Percentiles rank a stretch among this genome's conserved stretches.
Conservation (phyloP, 1,284 basidiomycete species). For the Abortiporus biennis region DNA sequence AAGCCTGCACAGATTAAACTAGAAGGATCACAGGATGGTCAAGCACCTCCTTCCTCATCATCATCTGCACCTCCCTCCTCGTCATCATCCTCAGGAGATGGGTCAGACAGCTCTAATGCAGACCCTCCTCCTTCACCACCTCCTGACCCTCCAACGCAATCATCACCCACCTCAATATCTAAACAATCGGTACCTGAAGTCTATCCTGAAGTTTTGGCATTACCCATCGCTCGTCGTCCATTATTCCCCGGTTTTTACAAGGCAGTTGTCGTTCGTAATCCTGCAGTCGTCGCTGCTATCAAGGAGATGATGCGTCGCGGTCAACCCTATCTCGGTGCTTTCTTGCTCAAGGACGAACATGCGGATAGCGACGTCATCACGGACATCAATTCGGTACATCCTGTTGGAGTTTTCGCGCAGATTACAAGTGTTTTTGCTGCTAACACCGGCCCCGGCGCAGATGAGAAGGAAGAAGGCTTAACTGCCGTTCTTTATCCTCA, state of each 20-base stretch:
- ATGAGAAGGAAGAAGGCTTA: conserved; percentile 77
- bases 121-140: conserved; percentile 28
- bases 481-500: conserved; percentile 97
- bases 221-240: conserved; percentile 93
- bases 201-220: conserved; percentile 93
- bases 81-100: conserved; percentile 24
- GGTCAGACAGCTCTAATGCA: conserved; percentile 18
- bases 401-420: conserved; percentile 95
- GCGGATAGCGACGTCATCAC: conserved; percentile 93
- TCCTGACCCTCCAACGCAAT: conserved; percentile 28
- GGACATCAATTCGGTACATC: conserved; percentile 83
- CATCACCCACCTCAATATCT: conserved; percentile 55
- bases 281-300: conserved; percentile 89
- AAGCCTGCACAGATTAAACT: conserved; percentile 12
- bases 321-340: conserved; percentile 97
- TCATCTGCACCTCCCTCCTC: conserved; percentile 22
- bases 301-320: conserved; percentile 96
- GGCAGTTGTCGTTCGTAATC: conserved; percentile 88
- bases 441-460: conserved; percentile 37
- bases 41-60: conserved; percentile 21
- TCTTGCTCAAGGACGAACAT: conserved; percentile 93
- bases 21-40: conserved; percentile 20
- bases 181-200: conserved; percentile 82
- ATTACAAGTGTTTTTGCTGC: conserved; percentile 93
- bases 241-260: conserved; percentile 99